phyloP scores from a whole-genome alignment of 2,329 filamentous ascomycete genomes.

The Ophiosphaerella herpotricha region DNA sequence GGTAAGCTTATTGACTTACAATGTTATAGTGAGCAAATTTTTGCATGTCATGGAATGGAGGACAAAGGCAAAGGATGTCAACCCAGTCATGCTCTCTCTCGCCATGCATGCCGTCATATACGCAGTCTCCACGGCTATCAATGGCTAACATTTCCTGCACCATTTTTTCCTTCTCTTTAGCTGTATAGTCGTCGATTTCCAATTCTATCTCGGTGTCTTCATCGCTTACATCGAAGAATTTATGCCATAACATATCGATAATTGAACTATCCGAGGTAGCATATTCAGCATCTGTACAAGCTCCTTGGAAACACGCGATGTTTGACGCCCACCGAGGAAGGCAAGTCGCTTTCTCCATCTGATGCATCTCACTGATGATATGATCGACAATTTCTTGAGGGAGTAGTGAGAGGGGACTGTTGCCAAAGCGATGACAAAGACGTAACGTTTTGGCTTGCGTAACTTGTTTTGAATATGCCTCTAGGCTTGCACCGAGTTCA shows the following conservation, averaged over 20 bases:
- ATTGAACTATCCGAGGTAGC: too few relatives aligned
- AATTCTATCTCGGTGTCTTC: too few relatives aligned
- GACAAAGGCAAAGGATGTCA: too few relatives aligned
- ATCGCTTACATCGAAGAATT: too few relatives aligned
- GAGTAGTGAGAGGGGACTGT: slow-evolving; percentile 1
- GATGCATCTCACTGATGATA: slow-evolving; percentile 2
- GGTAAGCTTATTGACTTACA: neutral
- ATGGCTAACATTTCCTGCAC: too few relatives aligned
- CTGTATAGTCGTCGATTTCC: neutral
- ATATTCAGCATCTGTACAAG: neutral
- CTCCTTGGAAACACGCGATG: slow-evolving; percentile 3
- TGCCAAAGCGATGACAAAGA: slow-evolving; percentile 10
- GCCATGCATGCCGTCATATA: too few relatives aligned
- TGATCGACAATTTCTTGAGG: slow-evolving; percentile 14
- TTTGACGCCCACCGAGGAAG: neutral
- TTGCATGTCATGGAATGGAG: too few relatives aligned
- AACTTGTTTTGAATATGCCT: neutral
- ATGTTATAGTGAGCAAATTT: neutral
- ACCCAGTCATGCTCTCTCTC: too few relatives aligned
- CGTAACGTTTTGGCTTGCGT: neutral
- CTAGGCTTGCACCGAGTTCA: slow-evolving; percentile 10
- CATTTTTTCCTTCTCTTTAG: neutral
- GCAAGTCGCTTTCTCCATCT: neutral
- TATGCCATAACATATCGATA: too few relatives aligned
- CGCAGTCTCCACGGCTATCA: too few relatives aligned